Evolutionary conservation across 2,329 filamentous ascomycete species (phyloP).

Genomic region (Aureobasidium subglaciale): DNA sequence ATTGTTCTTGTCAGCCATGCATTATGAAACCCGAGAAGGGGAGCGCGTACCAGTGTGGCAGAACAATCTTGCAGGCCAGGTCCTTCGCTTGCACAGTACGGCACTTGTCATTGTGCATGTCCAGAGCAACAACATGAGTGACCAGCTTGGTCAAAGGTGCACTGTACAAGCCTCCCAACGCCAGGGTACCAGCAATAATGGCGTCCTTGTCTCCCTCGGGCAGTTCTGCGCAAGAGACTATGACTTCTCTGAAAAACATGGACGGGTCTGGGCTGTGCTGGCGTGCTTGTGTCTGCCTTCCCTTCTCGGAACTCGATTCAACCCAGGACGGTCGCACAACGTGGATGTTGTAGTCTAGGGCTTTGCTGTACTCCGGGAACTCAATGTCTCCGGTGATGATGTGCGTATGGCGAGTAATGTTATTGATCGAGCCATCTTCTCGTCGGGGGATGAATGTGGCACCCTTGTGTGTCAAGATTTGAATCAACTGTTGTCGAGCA

Average conservation of each 20-base stretch:
- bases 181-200: conserved; percentile 81
- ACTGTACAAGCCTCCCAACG: conserved; percentile 78
- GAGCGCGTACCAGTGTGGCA: conserved; percentile 68
- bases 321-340: conserved; percentile 83
- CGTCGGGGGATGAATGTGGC: conserved; percentile 40
- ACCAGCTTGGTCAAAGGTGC: conserved; percentile 64
- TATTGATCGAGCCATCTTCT: conserved; percentile 33
- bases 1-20: neutral
- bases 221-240: conserved; percentile 75
- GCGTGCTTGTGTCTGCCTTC: conserved; percentile 67
- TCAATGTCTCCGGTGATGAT: conserved; percentile 74
- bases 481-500: conserved; percentile 35
- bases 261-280: conserved; percentile 86
- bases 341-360: conserved; percentile 70
- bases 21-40: too few relatives aligned
- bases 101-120: conserved; percentile 67
- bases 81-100: conserved; percentile 28
- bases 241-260: conserved; percentile 80
- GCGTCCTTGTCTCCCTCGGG: conserved; percentile 83
- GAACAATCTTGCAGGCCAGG: conserved; percentile 67
- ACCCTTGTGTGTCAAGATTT: conserved; percentile 41
- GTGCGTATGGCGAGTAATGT: conserved; percentile 49
- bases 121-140: conserved; percentile 83
- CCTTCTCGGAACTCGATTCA: conserved; percentile 58
- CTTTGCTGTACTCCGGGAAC: conserved; percentile 76